Evolutionary conservation across 208 protist species (phyloP).

Genomic region (Acanthamoeba royreba): DNA sequence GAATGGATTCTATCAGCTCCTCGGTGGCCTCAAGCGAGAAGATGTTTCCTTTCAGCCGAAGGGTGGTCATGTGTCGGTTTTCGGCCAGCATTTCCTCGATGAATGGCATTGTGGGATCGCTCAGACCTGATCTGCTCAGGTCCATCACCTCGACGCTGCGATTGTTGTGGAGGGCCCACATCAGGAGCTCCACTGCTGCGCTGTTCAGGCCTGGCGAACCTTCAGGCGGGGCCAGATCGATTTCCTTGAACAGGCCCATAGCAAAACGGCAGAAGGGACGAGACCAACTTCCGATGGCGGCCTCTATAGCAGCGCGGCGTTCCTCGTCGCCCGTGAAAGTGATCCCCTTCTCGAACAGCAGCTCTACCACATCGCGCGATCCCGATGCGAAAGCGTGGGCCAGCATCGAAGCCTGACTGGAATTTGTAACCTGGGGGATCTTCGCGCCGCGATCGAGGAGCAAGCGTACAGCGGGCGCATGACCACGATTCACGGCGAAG

Average conservation of each 20-base stretch:
- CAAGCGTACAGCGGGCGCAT: neutral
- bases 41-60: neutral
- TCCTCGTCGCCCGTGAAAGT: neutral
- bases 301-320: neutral
- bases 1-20: neutral
- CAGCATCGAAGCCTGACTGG: neutral
- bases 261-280: neutral
- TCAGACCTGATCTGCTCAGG: neutral
- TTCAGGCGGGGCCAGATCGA: neutral
- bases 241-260: neutral
- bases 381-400: neutral
- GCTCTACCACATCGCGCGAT: neutral
- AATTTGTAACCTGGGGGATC: neutral
- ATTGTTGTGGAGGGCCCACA: neutral
- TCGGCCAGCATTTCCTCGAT: neutral
- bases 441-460: neutral
- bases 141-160: neutral
- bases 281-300: neutral
- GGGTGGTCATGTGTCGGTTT: neutral
- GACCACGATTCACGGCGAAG: neutral
- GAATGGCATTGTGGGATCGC: neutral
- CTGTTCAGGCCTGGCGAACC: neutral
- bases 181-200: neutral
- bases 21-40: neutral
- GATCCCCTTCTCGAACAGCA: neutral